These are phyloP conservation scores for Pythium biforme DNA, from an alignment of 352 stramenopile genomes.

Conservation along the genomic window DNA sequence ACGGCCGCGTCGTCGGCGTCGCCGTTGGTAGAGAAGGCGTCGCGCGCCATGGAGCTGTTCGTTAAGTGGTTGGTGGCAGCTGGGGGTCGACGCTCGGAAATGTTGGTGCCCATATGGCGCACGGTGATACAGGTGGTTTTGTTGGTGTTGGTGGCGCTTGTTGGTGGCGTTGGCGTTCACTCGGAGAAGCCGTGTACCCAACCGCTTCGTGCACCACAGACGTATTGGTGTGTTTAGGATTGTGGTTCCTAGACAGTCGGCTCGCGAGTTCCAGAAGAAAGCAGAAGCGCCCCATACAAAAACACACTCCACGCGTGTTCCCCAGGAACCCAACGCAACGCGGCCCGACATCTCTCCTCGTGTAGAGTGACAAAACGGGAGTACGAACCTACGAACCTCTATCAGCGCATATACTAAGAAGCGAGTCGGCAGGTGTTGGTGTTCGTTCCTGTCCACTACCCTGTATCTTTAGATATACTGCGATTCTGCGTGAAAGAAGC, in stretches of 20 bases:
- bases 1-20: slow-evolving; percentile 25
- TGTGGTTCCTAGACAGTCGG: neutral
- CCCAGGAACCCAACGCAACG: neutral
- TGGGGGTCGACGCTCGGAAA: neutral
- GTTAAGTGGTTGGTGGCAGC: neutral
- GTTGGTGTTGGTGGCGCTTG: slow-evolving; percentile 6
- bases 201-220: neutral
- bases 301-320: neutral
- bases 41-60: slow-evolving; percentile 14
- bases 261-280: neutral
- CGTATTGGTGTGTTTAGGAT: neutral
- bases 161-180: neutral
- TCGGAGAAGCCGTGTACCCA: neutral
- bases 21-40: neutral
- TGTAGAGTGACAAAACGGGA: neutral
- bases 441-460: no score
- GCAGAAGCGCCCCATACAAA: neutral
- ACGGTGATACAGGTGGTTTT: neutral
- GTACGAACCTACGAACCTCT: neutral
- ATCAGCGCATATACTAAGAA: neutral
- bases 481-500: neutral
- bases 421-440: no score
- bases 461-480: neutral
- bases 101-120: slow-evolving; percentile 1
- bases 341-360: neutral